phyloP scores from a whole-genome alignment of 2,329 filamentous ascomycete genomes.

The Colletotrichum cereale region DNA sequence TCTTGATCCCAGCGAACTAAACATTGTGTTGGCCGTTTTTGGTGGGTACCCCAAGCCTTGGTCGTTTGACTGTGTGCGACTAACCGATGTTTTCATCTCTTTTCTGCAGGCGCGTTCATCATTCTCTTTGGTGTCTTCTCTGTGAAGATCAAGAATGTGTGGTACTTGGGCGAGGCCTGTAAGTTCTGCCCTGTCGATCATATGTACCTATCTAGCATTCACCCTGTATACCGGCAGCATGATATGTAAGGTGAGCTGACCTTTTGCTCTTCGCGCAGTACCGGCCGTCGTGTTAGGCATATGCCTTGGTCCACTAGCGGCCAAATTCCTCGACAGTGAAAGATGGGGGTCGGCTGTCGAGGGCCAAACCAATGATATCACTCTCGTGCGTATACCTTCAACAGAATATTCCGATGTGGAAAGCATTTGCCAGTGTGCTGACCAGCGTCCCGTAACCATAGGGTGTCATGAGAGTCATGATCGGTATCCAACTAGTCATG shows the following conservation, averaged over 20 bases:
- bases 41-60: conserved; percentile 49
- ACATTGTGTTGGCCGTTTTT: conserved; percentile 61
- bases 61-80: conserved; percentile 2
- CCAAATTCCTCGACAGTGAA: conserved; percentile 63
- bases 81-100: not conserved
- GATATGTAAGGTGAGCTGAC: conserved; percentile 5
- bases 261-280: conserved; percentile 52
- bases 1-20: conserved; percentile 52
- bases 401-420: rapidly evolving
- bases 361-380: conserved; percentile 52
- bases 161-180: conserved; percentile 68
- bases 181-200: conserved; percentile 42
- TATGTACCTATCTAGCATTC: not conserved
- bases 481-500: conserved; percentile 73
- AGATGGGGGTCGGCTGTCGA: conserved; percentile 53
- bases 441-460: conserved; percentile 22
- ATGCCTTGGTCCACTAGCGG: conserved; percentile 65
- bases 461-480: conserved; percentile 69
- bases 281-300: conserved; percentile 68
- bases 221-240: not conserved
- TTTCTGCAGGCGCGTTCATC: conserved; percentile 58
- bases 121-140: conserved; percentile 63
- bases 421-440: not conserved
- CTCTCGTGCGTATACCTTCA: conserved; percentile 49
- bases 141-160: conserved; percentile 64